These are phyloP conservation scores for Phytophthora pseudosyringae DNA, from an alignment of 352 stramenopile genomes.

Conservation along the genomic window DNA sequence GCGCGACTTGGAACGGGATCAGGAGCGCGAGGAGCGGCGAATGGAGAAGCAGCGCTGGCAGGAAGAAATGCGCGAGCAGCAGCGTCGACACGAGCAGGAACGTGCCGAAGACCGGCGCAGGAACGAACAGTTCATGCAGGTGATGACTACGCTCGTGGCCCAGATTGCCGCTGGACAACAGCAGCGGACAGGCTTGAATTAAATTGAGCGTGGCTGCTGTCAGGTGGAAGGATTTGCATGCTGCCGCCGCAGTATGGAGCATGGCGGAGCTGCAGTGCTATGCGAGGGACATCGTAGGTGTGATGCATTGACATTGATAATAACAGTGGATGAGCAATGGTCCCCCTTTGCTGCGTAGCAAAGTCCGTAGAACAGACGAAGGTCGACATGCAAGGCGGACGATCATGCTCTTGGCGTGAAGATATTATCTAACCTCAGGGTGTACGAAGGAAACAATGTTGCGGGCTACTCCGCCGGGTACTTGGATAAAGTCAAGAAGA, in stretches of 20 bases:
- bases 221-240: constrained; percentile 1
- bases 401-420: no score
- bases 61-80: constrained; percentile 39
- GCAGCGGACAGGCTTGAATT: constrained; percentile 33
- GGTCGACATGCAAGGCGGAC: no score
- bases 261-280: neutral
- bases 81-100: constrained; percentile 34
- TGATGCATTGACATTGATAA: constrained; percentile 20
- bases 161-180: constrained; percentile 38
- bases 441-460: no score
- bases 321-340: constrained; percentile 11
- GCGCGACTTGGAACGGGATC: constrained; percentile 36
- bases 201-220: constrained; percentile 21
- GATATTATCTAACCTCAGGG: no score
- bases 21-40: constrained; percentile 38
- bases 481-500: no score
- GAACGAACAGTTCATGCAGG: constrained; percentile 44
- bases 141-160: constrained; percentile 38
- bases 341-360: neutral
- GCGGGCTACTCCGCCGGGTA: no score
- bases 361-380: neutral
- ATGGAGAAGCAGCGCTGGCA: constrained; percentile 35
- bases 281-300: neutral
- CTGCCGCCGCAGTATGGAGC: neutral
- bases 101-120: constrained; percentile 36